These are phyloP conservation scores for Hygrophila difformis DNA, from an alignment of 257 asterid genomes.

Conservation along the genomic window DNA sequence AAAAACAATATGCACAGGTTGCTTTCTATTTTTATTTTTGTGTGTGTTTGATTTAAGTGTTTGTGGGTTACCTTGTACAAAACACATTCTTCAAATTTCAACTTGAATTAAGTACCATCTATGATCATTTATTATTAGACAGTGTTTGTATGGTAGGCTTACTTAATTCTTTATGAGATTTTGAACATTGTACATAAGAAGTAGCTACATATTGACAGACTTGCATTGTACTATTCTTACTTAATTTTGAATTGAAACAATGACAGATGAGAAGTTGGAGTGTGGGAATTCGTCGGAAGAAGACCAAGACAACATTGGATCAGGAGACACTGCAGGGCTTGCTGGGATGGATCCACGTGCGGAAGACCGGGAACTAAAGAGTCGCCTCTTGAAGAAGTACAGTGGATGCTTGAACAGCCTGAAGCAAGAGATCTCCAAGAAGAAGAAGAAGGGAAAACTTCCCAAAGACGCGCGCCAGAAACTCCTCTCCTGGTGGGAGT, in stretches of 20 bases:
- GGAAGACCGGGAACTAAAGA: slow-evolving; percentile 84
- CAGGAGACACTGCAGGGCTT: slow-evolving; percentile 68
- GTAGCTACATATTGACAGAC: too few relatives aligned
- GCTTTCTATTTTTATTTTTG: too few relatives aligned
- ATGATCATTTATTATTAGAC: too few relatives aligned
- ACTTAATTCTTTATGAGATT: too few relatives aligned
- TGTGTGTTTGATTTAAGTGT: too few relatives aligned
- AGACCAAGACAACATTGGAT: slow-evolving; percentile 76
- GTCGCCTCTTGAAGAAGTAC: slow-evolving; percentile 73
- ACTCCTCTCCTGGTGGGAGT: slow-evolving; percentile 92
- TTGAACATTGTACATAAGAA: too few relatives aligned
- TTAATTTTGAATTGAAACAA: too few relatives aligned
- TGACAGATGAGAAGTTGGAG: slow-evolving; percentile 64
- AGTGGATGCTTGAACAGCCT: slow-evolving; percentile 89
- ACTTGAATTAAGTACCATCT: too few relatives aligned
- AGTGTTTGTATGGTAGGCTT: too few relatives aligned
- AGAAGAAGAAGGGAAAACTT: slow-evolving; percentile 89
- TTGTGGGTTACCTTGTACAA: too few relatives aligned
- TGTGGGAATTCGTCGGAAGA: slow-evolving; percentile 83
- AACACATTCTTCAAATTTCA: too few relatives aligned
- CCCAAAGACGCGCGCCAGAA: slow-evolving; percentile 95
- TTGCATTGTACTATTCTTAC: too few relatives aligned
- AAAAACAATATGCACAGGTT: not conserved
- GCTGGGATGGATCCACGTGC: slow-evolving; percentile 83
- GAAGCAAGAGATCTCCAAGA: slow-evolving; percentile 91